Base-by-base conservation (phyloP, 176 grass and related monocot genomes). In the Avena eriantha region DNA sequence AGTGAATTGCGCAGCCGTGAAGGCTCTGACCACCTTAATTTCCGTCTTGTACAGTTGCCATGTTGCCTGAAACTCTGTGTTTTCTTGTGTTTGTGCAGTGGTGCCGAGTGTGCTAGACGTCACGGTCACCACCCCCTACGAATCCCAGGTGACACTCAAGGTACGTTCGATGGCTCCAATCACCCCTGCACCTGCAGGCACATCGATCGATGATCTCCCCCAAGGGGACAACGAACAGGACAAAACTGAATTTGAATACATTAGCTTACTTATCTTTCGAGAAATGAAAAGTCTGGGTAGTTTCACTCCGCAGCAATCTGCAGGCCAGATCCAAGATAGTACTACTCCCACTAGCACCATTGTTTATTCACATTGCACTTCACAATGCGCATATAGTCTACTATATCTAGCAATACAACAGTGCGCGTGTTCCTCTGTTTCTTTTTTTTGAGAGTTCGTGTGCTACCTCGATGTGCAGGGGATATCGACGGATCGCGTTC, bases 91-190 rank as follows among this genome's bases (percentile, higher is more conserved):
- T 73, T 82, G 36, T 84, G 70, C 88, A 98, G 97, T 94, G 73
- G 90, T 94, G 36, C 97, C 97, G 8, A 91, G 66, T 60, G 90
- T 90, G 21, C n/a, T 98, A 10, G 92, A 96, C 90, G 65, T 96
- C 82, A 85, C 90, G 11, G 90, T 96, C 10, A 69, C 90, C 58
- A 94, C 94, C 12, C 94, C 94, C 10, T 91, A 94, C 46, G 93
- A 96, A 51, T 96, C 97, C 85, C 85, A 93, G 86, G 65, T 98
- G 35, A 96, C 87, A 91, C 97, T 98, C 88, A 98, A 98, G 97
- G 97, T 98, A 94, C 54, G 65, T 65, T 61, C 48, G 79, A 39
- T 79, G 72, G 0, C 72, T 50, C 14, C 72, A 1, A 48, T 21
- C 10, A 49, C 10, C 35, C 35, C 35, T 36, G 35, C 35, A 29